Percentiles rank a stretch among this genome's conserved stretches.
Evolutionary conservation across 108 stramenopile genomes (phyloP).

Genomic region (Seminavis robusta): DNA sequence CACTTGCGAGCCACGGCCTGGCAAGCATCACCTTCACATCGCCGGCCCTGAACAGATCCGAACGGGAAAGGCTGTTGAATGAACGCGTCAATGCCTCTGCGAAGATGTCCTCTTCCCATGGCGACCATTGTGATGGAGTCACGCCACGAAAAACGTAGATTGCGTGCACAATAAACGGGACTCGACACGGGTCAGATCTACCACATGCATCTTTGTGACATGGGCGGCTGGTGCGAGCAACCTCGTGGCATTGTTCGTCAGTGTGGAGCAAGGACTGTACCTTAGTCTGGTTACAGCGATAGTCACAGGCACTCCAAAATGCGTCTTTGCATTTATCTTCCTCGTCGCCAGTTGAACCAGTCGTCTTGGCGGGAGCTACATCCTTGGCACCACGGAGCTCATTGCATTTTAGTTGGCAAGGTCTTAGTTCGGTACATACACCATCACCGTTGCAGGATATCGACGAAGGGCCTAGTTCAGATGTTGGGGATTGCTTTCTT

Average conservation of each 20-base stretch:
- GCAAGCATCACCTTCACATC: constrained; percentile 38
- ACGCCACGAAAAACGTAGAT: constrained; percentile 57
- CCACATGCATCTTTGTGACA: constrained; percentile 77
- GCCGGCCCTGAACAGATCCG: constrained; percentile 20
- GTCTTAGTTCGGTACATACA: constrained; percentile 55
- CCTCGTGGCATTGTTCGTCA: constrained; percentile 60
- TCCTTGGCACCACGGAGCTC: constrained; percentile 5
- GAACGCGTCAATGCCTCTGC: neutral
- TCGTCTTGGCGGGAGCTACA: constrained; percentile 13
- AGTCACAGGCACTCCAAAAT: constrained; percentile 72
- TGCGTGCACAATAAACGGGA: constrained; percentile 69
- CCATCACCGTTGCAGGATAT: constrained; percentile 53
- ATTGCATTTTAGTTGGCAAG: constrained; percentile 60
- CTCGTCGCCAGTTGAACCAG: too few species aligned
- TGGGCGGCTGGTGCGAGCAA: constrained; percentile 37
- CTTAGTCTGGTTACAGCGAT: constrained; percentile 58
- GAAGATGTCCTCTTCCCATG: constrained; percentile 1
- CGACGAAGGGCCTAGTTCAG: constrained; percentile 17
- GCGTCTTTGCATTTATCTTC: constrained; percentile 5
- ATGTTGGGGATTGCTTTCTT: constrained; percentile 11
- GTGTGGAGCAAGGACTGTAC: constrained; percentile 24
- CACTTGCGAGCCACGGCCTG: constrained; percentile 26
- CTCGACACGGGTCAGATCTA: constrained; percentile 61
- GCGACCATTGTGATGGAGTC: constrained; percentile 6
- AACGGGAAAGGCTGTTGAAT: neutral